phyloP scores from a whole-genome alignment of 2,329 filamentous ascomycete species.

The Diaporthe citrichinensis region DNA sequence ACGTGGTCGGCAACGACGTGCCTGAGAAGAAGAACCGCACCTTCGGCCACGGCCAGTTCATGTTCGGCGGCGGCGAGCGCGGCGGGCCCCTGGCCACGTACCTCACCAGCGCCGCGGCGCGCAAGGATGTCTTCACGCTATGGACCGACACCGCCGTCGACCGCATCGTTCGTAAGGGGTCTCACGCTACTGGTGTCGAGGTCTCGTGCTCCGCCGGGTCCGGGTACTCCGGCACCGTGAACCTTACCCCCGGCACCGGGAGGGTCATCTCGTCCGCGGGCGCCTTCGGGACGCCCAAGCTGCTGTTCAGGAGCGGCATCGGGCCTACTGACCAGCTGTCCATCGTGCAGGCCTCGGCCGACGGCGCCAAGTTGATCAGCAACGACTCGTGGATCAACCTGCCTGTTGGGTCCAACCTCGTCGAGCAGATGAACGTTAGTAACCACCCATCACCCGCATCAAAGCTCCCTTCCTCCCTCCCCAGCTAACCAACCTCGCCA shows the following conservation, averaged over 20 bases:
- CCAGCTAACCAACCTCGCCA: background rate
- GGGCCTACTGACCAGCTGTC: constrained; percentile 73
- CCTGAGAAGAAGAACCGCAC: constrained; percentile 76
- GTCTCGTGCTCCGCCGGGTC: constrained; percentile 67
- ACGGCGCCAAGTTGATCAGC: constrained; percentile 66
- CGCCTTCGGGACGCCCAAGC: constrained; percentile 76
- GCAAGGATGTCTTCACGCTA: constrained; percentile 72
- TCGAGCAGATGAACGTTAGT: constrained; percentile 61
- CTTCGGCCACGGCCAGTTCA: constrained; percentile 75
- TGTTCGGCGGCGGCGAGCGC: constrained; percentile 76
- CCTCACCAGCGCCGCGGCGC: constrained; percentile 70
- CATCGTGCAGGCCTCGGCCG: constrained; percentile 63
- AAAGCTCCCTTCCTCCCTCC: too few species aligned
- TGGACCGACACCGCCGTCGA: constrained; percentile 77
- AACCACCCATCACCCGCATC: too few species aligned
- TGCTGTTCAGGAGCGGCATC: constrained; percentile 78
- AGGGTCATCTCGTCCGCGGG: constrained; percentile 78
- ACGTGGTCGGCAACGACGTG: constrained; percentile 68
- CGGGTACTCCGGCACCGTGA: constrained; percentile 72
- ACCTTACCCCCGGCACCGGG: constrained; percentile 70
- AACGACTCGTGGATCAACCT: constrained; percentile 68
- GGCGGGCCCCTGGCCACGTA: constrained; percentile 81
- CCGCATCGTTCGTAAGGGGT: constrained; percentile 73
- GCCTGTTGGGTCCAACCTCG: constrained; percentile 70
- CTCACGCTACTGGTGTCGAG: constrained; percentile 76